Evolutionary conservation across 2,329 filamentous ascomycete genomes (phyloP), one percentile per base, ranked within the genome.

Genomic region (Colletotrichum sp.): DNA sequence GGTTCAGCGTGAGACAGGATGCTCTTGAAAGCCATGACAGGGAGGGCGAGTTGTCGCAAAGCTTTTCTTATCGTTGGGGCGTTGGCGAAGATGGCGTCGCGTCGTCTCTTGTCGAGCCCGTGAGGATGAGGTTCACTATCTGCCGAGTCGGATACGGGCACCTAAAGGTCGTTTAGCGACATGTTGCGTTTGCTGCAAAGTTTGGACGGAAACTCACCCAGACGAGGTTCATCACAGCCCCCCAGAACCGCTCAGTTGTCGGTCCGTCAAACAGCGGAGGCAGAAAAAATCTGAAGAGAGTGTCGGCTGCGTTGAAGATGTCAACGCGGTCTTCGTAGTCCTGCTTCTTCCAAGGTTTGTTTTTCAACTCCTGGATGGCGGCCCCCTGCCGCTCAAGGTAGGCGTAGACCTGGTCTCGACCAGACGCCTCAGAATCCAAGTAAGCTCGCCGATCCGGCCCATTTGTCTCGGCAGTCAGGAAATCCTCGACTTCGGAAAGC

Each of bases 171-270:
- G n/a, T 75, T 27, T 30, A 32, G 39, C 52, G 8, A 52, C 15
- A 6, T 32, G 8, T 25, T 12, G 22, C 30, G 32, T 15, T 18
- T 12, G 8, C 9, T 16, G 10, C 8, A 6, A 39, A 25, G 16
- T 10, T 18, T 8, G 8, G 15, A 25, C 7, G 52, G 28, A 25
- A 13, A 71, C 80, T 78, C 78, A 85, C 84, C 43, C 71, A 58
- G 6, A 85, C 74, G 7, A 84, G 28, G 4, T 68, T 74, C 71
- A 79, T 79, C 0, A 87, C 52, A n/a, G 86, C 84, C 3, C 86
- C 87, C 87, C 87, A 89, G 69, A 84, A 88, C 70, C 86, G 88
- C 7, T 76, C 74, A 2, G 81, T 81, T 5, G 86, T 88, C 1
- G 86, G 83, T 0, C 83, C 84, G 10, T 83, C 78, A 27, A 83